phyloP scores from a whole-genome alignment of 2,329 filamentous ascomycete species.

The Pseudopyrenochaeta lycopersici region DNA sequence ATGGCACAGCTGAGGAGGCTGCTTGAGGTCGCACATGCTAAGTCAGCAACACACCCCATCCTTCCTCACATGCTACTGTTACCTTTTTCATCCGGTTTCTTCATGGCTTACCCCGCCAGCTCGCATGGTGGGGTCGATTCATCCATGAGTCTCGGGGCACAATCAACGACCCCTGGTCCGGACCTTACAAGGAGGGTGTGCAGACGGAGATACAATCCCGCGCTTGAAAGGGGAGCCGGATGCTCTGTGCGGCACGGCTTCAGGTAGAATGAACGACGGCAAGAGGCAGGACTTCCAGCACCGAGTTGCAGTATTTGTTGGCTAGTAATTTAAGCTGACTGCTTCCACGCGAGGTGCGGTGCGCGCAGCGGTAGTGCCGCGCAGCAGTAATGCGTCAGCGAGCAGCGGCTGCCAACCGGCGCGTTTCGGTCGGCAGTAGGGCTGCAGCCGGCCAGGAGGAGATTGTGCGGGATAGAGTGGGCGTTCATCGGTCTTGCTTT shows the following conservation, averaged over 20 bases:
- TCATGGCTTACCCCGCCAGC: conserved; percentile 24
- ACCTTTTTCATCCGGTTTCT: conserved; percentile 40
- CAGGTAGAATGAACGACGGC: conserved; percentile 12
- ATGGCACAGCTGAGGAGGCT: background rate
- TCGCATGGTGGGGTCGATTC: conserved; percentile 38
- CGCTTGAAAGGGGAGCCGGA: conserved; percentile 19
- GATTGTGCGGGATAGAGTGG: conserved; percentile 20
- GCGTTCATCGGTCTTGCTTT: conserved; percentile 31
- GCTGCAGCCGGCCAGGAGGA: conserved; percentile 30
- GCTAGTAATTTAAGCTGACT: conserved; percentile 4
- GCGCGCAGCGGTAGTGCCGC: conserved; percentile 19
- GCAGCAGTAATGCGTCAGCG: conserved; percentile 13
- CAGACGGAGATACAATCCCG: conserved; percentile 34
- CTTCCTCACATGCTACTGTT: conserved; percentile 27
- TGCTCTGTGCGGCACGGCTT: conserved; percentile 13
- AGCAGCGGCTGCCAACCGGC: conserved; percentile 16
- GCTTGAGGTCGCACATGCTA: conserved; percentile 7
- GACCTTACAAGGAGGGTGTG: conserved; percentile 24
- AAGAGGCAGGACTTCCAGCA: conserved; percentile 7
- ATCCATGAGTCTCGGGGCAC: conserved; percentile 24
- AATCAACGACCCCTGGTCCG: conserved; percentile 32
- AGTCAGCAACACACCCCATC: conserved; percentile 22
- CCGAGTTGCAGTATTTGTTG: conserved; percentile 6
- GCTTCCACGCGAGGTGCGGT: conserved; percentile 10
- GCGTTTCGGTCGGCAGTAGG: conserved; percentile 26